phyloP scores from a whole-genome alignment of 2,329 filamentous ascomycete species.

The Emergomyces pasteurianus region DNA sequence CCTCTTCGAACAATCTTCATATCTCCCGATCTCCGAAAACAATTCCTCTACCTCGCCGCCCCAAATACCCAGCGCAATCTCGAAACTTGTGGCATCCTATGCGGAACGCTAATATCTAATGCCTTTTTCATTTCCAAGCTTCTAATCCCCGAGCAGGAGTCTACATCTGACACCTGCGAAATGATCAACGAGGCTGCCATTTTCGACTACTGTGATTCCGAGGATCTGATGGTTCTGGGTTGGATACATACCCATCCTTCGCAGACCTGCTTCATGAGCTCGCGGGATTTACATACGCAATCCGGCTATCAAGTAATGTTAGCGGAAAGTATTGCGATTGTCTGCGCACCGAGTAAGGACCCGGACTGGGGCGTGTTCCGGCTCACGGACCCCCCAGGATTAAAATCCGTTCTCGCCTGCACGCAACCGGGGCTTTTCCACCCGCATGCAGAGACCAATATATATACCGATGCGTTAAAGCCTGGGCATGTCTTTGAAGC shows the following conservation, averaged over 20 bases:
- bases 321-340: constrained; percentile 90
- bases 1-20: constrained; percentile 82
- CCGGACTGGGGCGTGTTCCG: constrained; percentile 80
- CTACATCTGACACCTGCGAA: constrained; percentile 88
- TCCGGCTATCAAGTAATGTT: constrained; percentile 93
- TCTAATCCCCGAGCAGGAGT: constrained; percentile 80
- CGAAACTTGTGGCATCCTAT: constrained; percentile 91
- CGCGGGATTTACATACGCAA: constrained; percentile 84
- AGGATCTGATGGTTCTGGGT: constrained; percentile 75
- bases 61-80: constrained; percentile 70
- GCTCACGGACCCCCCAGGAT: constrained; percentile 81
- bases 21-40: constrained; percentile 58
- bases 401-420: constrained; percentile 74
- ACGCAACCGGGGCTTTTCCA: constrained; percentile 73
- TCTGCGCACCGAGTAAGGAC: constrained; percentile 73
- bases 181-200: constrained; percentile 75
- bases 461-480: constrained; percentile 64
- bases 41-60: constrained; percentile 62
- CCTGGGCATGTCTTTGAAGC: constrained; percentile 62
- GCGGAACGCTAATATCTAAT: constrained; percentile 81
- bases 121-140: constrained; percentile 83
- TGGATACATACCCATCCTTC: constrained; percentile 98
- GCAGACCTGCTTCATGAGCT: constrained; percentile 97
- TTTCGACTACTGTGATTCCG: constrained; percentile 77
- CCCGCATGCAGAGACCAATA: constrained; percentile 55